Evolutionary conservation across 331 rosid genomes (phyloP).

Genomic region (Phaseolus coccineus): DNA sequence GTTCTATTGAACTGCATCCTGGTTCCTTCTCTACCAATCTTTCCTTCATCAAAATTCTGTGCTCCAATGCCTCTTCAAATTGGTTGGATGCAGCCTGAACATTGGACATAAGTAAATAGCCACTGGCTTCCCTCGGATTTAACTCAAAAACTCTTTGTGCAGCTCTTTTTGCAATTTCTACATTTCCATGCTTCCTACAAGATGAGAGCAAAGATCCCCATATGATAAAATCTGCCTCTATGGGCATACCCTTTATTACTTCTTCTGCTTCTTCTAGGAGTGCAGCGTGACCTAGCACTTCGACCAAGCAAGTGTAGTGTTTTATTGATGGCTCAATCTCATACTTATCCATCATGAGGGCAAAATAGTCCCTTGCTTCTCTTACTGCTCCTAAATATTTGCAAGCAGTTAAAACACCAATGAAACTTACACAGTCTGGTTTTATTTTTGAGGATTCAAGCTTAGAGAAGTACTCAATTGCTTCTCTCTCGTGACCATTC

Average conservation of each 20-base stretch:
- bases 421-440: slow-evolving; percentile 75
- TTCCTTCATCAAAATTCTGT: slow-evolving; percentile 71
- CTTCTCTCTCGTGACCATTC: slow-evolving; percentile 73
- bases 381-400: slow-evolving; percentile 74
- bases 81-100: slow-evolving; percentile 62
- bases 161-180: slow-evolving; percentile 67
- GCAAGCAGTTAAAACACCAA: slow-evolving; percentile 84
- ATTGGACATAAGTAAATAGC: slow-evolving; percentile 79
- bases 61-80: slow-evolving; percentile 69
- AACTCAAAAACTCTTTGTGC: slow-evolving; percentile 62
- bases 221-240: slow-evolving; percentile 70
- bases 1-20: slow-evolving; percentile 89
- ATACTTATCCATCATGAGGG: slow-evolving; percentile 57
- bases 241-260: slow-evolving; percentile 62
- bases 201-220: slow-evolving; percentile 91
- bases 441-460: slow-evolving; percentile 59
- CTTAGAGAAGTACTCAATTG: slow-evolving; percentile 63
- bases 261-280: slow-evolving; percentile 82
- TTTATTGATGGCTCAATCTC: slow-evolving; percentile 67
- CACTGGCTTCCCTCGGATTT: slow-evolving; percentile 72
- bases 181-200: slow-evolving; percentile 70
- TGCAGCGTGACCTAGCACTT: slow-evolving; percentile 74
- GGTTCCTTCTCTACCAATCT: slow-evolving; percentile 74
- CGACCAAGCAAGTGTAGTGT: slow-evolving; percentile 86
- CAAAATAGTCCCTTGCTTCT: slow-evolving; percentile 65